Evolutionary conservation across 352 stramenopile species (phyloP).

Genomic region (Elongisporangium senticosum): DNA sequence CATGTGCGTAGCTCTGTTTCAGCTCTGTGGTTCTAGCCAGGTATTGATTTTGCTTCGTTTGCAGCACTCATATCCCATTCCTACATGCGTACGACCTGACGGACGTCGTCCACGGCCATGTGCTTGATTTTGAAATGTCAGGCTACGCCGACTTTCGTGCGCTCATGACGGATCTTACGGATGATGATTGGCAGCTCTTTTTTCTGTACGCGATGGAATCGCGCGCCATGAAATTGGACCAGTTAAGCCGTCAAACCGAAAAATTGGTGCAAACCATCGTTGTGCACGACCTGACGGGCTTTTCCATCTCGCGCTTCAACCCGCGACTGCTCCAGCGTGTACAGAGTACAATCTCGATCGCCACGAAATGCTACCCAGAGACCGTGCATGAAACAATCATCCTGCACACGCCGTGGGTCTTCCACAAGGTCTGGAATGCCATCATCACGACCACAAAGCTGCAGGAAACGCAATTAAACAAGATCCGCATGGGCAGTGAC

Average conservation of each 20-base stretch:
- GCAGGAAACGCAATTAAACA: conserved; percentile 55
- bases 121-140: conserved; percentile 71
- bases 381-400: conserved; percentile 49
- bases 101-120: conserved; percentile 27
- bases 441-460: conserved; percentile 37
- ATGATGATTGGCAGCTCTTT: conserved; percentile 69
- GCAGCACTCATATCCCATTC: conserved; percentile 44
- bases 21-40: too few relatives aligned
- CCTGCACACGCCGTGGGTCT: conserved; percentile 64
- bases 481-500: conserved; percentile 54
- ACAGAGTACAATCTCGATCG: conserved; percentile 32
- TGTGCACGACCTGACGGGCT: conserved; percentile 59
- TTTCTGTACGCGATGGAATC: conserved; percentile 75
- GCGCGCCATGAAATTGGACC: conserved; percentile 54
- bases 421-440: conserved; percentile 60
- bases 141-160: conserved; percentile 57
- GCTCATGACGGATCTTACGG: conserved; percentile 47
- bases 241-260: conserved; percentile 52
- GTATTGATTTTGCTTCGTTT: neutral
- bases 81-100: conserved; percentile 56
- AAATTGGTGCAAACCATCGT: conserved; percentile 52
- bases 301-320: conserved; percentile 56
- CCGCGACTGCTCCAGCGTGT: conserved; percentile 46
- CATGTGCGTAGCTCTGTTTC: conserved; percentile 29
- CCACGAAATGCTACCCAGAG: conserved; percentile 62